phyloP scores from a whole-genome alignment of 78 protist genomes.

The Pigoraptor vietnamica region DNA sequence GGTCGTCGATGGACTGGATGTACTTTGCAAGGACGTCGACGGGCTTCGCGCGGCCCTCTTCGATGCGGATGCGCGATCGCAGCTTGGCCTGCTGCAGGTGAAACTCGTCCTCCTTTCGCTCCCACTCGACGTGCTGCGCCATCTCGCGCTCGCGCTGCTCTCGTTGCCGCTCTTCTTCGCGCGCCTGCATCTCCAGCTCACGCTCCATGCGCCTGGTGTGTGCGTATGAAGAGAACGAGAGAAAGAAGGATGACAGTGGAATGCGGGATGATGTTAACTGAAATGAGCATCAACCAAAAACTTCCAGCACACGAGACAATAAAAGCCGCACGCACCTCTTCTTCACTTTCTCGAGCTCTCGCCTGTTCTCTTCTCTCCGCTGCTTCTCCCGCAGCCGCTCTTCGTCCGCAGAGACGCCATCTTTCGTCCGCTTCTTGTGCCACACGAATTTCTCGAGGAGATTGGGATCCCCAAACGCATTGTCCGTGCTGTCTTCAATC shows the following conservation, averaged over 20 bases:
- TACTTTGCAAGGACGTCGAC: conserved; percentile 57
- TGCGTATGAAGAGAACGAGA: too few species aligned
- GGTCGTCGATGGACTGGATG: not conserved
- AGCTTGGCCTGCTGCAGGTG: conserved; percentile 54
- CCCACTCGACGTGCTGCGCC: conserved; percentile 4
- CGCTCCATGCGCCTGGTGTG: conserved; percentile 53
- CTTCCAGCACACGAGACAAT: not conserved
- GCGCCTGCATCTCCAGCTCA: conserved; percentile 55
- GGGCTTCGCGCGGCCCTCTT: conserved; percentile 70
- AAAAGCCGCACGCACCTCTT: not conserved
- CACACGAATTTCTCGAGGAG: conserved; percentile 74
- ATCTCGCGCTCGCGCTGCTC: conserved; percentile 41
- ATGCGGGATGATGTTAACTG: not conserved
- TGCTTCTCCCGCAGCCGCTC: not conserved
- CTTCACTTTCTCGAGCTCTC: conserved; percentile 63
- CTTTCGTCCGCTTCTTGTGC: conserved; percentile 34
- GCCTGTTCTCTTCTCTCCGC: conserved; percentile 10
- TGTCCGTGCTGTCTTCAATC: conserved; percentile 34
- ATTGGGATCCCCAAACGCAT: conserved; percentile 76
- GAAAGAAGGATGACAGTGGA: too few species aligned
- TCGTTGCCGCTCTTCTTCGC: conserved; percentile 59
- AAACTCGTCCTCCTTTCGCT: conserved; percentile 44
- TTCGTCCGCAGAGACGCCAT: not conserved
- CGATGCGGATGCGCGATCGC: conserved; percentile 55
- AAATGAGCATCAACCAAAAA: not conserved